A percentile compares a stretch with the other conserved stretches of the same genome.
Conservation (phyloP, 352 stramenopile species). For the Phytophthora meadii region DNA sequence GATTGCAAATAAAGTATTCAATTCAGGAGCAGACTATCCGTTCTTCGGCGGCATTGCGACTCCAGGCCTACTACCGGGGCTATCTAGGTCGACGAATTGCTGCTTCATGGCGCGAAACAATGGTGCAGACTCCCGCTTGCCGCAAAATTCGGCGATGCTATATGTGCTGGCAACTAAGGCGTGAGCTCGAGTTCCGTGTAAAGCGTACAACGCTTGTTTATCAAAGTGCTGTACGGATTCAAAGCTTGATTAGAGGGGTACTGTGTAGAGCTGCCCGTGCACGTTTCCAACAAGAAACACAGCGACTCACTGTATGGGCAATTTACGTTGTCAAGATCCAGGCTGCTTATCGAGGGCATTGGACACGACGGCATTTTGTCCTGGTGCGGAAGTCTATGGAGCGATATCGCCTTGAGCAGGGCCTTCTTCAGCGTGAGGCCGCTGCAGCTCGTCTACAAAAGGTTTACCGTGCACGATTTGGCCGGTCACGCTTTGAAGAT, state of each 20-base stretch:
- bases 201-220: conserved; percentile 38
- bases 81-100: conserved; percentile 58
- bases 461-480: conserved; percentile 66
- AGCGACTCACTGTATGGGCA: conserved; percentile 45
- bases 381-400: conserved; percentile 71
- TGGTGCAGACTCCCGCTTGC: conserved; percentile 60
- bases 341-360: conserved; percentile 68
- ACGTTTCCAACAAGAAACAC: conserved; percentile 35
- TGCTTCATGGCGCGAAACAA: conserved; percentile 55
- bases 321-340: conserved; percentile 62
- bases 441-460: conserved; percentile 60
- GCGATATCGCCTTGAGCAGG: conserved; percentile 61
- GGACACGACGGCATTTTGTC: conserved; percentile 51
- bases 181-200: conserved; percentile 47
- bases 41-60: conserved; percentile 70
- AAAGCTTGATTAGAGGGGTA: conserved; percentile 61
- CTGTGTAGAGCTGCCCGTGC: conserved; percentile 49
- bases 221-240: conserved; percentile 58
- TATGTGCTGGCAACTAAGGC: conserved; percentile 51
- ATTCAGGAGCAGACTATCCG: conserved; percentile 79
- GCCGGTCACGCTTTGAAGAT: conserved; percentile 75
- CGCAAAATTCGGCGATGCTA: conserved; percentile 62
- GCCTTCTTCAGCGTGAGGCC: conserved; percentile 43
- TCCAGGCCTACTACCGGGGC: conserved; percentile 74
- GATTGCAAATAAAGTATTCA: conserved; percentile 70